Percentiles rank a stretch among this genome's conserved stretches.
Conservation (phyloP, 2,329 filamentous ascomycete species). For the Alternaria viburni region DNA sequence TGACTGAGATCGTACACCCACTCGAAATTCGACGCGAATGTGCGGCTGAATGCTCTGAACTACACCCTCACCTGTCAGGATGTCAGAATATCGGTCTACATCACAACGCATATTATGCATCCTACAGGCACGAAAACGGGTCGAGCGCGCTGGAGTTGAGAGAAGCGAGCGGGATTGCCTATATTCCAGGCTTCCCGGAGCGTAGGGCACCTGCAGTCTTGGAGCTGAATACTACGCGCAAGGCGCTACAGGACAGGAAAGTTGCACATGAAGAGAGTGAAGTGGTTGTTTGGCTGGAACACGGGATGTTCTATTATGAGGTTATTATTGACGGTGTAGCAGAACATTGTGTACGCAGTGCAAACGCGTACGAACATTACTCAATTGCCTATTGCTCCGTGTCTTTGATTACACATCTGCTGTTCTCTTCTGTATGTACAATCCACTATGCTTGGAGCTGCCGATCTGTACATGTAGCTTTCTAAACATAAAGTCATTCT, state of each 20-base stretch:
- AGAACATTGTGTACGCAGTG: background rate
- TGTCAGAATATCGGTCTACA: background rate
- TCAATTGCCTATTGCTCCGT: background rate
- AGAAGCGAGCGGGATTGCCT: background rate
- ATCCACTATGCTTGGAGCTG: background rate
- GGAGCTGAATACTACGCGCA: rapidly evolving
- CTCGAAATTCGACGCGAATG: background rate
- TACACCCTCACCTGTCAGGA: background rate
- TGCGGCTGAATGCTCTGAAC: background rate
- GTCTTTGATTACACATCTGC: background rate
- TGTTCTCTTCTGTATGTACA: background rate
- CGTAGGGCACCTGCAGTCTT: background rate
- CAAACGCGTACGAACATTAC: background rate
- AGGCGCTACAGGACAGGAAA: background rate
- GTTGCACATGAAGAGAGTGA: background rate
- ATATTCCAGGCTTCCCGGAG: background rate
- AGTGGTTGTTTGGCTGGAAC: background rate
- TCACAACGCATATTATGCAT: background rate
- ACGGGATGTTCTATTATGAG: too few species aligned
- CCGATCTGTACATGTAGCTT: background rate
- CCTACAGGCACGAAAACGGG: background rate
- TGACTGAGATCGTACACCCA: background rate
- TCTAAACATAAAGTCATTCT: background rate
- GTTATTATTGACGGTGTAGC: background rate
- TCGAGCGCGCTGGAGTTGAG: background rate